Base-by-base conservation (phyloP, 345 rosid species). In the Cardamine resedifolia region DNA sequence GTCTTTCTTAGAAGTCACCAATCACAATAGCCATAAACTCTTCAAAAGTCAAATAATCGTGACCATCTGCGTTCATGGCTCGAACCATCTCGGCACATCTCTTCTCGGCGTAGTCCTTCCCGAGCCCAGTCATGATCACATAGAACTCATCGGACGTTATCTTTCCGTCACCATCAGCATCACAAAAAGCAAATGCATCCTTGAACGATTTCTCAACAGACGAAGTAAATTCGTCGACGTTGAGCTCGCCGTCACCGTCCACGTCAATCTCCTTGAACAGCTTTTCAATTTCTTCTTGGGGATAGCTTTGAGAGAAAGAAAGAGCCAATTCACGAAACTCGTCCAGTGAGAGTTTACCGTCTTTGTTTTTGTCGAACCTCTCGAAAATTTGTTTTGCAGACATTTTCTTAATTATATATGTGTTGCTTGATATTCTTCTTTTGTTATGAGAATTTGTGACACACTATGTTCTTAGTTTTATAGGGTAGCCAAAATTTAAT, bases 201-300 rank as follows among this genome's bases (percentile, higher is more conserved):
- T 60, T 48, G 7, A 59, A 58, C 74, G 33, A 6, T 2, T 70
- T 47, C 18, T 70, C 45, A 58, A 60, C 2, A 26, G 51, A 38
- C 16, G n/a, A 34, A 59, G 50, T 49, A 31, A 71, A 71, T 9
- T 71, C 67, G 5, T 60, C 28, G 11, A 6, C 67, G 6, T 18
- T 14, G 20, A 71, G 50, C 50, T 49, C 51, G 24, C 67, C 75
- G 3, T 71, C 59, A 59, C 67, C 75, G 20, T 71, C 59, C 34
- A 49, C 10, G 23, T 71, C 75, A 38, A 71, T 34, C 47, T 60
- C 68, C 2, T 71, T 36, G 67, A 71, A 71, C 19, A 71, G 18
- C 3, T 24, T 36, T 18, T 7, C 19, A 21, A 60, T 49, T 7
- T 71, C 67, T 26, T 48, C 51, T 20, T 19, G 26, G 5, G 52